phyloP scores from a whole-genome alignment of 805 yeast genomes.

The Suhomyces sp. region DNA sequence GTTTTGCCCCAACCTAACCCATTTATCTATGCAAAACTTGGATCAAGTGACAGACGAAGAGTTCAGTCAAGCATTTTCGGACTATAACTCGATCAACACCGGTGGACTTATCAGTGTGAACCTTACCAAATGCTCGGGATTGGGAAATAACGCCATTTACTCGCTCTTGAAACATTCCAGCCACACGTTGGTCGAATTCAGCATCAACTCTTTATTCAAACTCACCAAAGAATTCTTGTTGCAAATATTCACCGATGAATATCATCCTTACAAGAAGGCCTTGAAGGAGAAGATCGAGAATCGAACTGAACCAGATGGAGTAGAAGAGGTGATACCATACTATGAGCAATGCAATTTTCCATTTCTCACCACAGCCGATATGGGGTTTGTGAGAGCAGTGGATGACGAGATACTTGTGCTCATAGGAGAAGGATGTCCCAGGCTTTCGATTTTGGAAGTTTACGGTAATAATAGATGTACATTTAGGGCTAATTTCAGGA shows the following conservation, averaged over 20 bases:
- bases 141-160: constrained; percentile 62
- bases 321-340: constrained; percentile 10
- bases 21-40: constrained; percentile 55
- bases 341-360: constrained; percentile 40
- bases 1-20: constrained; percentile 55
- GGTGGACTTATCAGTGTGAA: constrained; percentile 60
- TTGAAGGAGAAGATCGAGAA: constrained; percentile 13
- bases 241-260: constrained; percentile 40
- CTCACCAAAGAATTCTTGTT: constrained; percentile 52
- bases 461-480: constrained; percentile 77
- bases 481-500: constrained; percentile 47
- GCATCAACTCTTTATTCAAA: constrained; percentile 67
- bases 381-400: constrained; percentile 76
- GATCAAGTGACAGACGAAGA: constrained; percentile 72
- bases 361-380: constrained; percentile 62
- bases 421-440: constrained; percentile 57
- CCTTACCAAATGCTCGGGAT: constrained; percentile 60
- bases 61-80: constrained; percentile 52
- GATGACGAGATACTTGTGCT: constrained; percentile 66
- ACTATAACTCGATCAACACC: constrained; percentile 47
- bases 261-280: constrained; percentile 21
- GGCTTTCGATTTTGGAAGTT: constrained; percentile 67
- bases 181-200: constrained; percentile 63
- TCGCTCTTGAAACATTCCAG: constrained; percentile 63
- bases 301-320: constrained; percentile 6